Evolutionary conservation across 1,284 basidiomycete species (phyloP), one percentile per base, ranked within the genome.

Genomic region (Fistulina hepatica): DNA sequence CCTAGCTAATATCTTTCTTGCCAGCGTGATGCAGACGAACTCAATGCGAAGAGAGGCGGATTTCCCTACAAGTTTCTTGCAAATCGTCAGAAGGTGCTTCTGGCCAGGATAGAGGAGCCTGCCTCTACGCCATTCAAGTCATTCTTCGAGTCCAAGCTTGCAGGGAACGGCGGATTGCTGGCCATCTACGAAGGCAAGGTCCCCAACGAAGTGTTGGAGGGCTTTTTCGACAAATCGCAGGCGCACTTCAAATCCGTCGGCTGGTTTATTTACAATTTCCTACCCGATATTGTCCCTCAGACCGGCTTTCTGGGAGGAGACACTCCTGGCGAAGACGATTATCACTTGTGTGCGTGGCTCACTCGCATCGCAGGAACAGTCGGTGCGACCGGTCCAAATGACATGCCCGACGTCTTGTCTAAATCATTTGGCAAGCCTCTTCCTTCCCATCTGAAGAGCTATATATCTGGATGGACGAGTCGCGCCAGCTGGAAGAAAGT

Each of bases 401-500:
- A 65, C 7, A 63, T 60, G 1, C 36, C 62, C 36, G 52, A 48
- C 23, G 55, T 57, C 3, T 46, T 69, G 2, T 61, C 67, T 52
- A 59, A 61, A 43, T 62, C 58, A 43, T 57, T 68, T 19, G 61
- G 59, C 26, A 51, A 51, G 37, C 48, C 59, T 1, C 49, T 70
- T 19, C 59, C 65, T 10, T 46, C 48, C 16, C 66, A 64, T 48
- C 54, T 73, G 1, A 57, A 47, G 5, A 23, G n/a, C 36, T 8
- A 48, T 51, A 21, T 72, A 71, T 48, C 70, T 62, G 65, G 47
- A 46, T 10, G 58, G 61, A 13, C 81, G 76, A 73, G 58, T 57
- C 20, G 60, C 58, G 47, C 69, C 22, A 73, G 71, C 47, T 81
- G 75, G 66, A 59, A 71, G 57, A 61, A 63, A 48, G 69, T 76